These are phyloP conservation scores for Myrica gale DNA, from an alignment of 306 rosid species.

Conservation along the genomic window DNA sequence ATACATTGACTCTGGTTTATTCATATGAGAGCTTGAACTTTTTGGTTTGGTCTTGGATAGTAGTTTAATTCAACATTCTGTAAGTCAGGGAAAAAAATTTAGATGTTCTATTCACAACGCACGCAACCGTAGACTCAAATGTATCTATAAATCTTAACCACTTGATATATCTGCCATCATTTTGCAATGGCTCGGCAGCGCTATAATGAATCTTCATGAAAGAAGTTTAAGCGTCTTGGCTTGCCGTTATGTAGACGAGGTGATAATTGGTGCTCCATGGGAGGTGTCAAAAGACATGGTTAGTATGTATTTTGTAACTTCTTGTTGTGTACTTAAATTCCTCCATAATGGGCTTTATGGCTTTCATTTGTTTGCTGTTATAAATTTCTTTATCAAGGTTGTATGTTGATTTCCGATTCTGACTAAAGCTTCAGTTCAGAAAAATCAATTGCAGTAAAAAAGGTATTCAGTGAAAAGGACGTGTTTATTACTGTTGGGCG, in stretches of 20 bases:
- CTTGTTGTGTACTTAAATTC: constrained; percentile 5
- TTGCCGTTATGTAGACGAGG: constrained; percentile 96
- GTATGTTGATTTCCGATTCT: not conserved
- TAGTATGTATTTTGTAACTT: constrained; percentile 29
- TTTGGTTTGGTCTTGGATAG: too few relatives aligned
- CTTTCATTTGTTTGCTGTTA: constrained; percentile 23
- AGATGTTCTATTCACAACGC: not conserved
- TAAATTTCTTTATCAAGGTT: not conserved
- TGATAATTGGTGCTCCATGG: constrained; percentile 98
- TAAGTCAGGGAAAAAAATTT: not conserved
- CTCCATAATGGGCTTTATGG: constrained; percentile 2
- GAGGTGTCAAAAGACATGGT: constrained; percentile 88
- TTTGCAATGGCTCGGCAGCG: constrained; percentile 45
- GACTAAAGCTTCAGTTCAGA: too few relatives aligned
- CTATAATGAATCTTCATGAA: constrained; percentile 95
- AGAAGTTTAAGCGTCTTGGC: constrained; percentile 97
- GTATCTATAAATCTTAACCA: not conserved
- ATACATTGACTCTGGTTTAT: not conserved
- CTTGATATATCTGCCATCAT: constrained; percentile 5
- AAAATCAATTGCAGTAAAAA: not conserved
- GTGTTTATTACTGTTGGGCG: not conserved
- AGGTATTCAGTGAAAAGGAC: not conserved
- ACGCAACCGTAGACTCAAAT: not conserved
- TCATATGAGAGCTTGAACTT: too few relatives aligned
- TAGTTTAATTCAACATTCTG: not conserved